Evolutionary conservation across 2,329 filamentous ascomycete genomes (phyloP).

Genomic region (Arthrobotrys pseudoclavata): DNA sequence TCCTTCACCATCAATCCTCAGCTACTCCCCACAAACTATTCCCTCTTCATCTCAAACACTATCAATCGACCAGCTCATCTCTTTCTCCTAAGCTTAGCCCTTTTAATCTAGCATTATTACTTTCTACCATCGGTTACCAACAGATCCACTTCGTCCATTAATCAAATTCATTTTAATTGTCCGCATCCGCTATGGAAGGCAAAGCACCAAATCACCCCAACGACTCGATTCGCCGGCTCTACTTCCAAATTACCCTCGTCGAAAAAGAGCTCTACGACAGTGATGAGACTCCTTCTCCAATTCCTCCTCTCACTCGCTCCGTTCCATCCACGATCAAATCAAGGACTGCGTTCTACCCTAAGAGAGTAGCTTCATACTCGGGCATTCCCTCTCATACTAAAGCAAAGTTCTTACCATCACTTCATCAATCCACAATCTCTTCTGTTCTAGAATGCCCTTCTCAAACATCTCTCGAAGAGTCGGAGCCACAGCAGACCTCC

Average conservation of each 20-base stretch:
- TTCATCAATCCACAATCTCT: background rate
- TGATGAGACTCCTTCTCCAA: too few relatives aligned
- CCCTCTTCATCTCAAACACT: constrained; percentile 16
- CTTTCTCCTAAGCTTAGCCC: background rate
- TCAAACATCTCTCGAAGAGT: background rate
- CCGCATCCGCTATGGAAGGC: too few relatives aligned
- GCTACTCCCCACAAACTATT: background rate
- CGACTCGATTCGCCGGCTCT: too few relatives aligned
- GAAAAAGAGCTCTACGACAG: too few relatives aligned
- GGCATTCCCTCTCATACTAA: constrained; percentile 2
- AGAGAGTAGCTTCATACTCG: constrained; percentile 9
- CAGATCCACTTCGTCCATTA: too few relatives aligned
- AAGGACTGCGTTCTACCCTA: background rate
- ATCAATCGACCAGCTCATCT: background rate
- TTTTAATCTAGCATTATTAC: background rate
- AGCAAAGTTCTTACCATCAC: background rate
- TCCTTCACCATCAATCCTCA: background rate
- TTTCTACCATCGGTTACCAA: too few relatives aligned
- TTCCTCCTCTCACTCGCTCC: constrained; percentile 5
- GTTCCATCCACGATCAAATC: background rate
- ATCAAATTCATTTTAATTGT: too few relatives aligned
- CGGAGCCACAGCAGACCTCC: constrained; percentile 1
- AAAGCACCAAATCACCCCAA: too few relatives aligned
- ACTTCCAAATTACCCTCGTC: too few relatives aligned
- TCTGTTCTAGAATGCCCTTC: background rate